A percentile compares a stretch with the other conserved stretches of the same genome.
Evolutionary conservation across 148 eudicot genomes (phyloP).

Genomic region (Polygonum aviculare): DNA sequence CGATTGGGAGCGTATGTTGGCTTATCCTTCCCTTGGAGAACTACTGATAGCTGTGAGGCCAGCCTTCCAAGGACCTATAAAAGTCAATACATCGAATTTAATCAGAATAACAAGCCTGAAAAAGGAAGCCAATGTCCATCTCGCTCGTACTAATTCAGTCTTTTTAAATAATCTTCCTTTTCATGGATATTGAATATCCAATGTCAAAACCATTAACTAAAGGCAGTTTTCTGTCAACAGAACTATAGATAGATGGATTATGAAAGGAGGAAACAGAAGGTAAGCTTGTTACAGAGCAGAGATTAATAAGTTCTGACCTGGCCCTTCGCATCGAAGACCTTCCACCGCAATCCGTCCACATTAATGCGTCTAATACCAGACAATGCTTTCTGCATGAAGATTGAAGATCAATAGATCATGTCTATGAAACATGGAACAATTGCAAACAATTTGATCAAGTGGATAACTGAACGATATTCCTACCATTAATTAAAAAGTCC

Average conservation of each 20-base stretch:
- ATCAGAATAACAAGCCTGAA: not conserved
- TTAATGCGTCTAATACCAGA: conserved; percentile 83
- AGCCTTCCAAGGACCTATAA: conserved; percentile 77
- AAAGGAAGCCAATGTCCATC: not conserved
- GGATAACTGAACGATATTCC: not conserved
- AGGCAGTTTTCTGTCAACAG: not conserved
- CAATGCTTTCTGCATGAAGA: conserved; percentile 66
- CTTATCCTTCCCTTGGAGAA: conserved; percentile 94
- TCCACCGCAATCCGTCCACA: conserved; percentile 94
- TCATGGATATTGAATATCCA: not conserved
- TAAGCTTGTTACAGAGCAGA: not conserved
- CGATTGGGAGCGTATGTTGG: conserved; percentile 83
- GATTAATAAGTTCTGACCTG: conserved; percentile 39
- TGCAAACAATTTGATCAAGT: not conserved
- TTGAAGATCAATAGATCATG: not conserved
- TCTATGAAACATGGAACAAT: not conserved
- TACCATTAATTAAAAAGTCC: not conserved
- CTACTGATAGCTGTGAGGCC: conserved; percentile 84
- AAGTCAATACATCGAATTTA: conserved; percentile 8
- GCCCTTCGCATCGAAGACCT: conserved; percentile 88
- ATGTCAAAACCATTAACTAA: not conserved
- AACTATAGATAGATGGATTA: not conserved
- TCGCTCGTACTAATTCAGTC: not conserved
- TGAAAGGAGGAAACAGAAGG: conserved; percentile 6
- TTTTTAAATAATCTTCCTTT: not conserved